A percentile compares a stretch with the other conserved stretches of the same genome.
Evolutionary conservation across 2,329 filamentous ascomycete genomes (phyloP).

Genomic region (Colletotrichum chrysophilum): DNA sequence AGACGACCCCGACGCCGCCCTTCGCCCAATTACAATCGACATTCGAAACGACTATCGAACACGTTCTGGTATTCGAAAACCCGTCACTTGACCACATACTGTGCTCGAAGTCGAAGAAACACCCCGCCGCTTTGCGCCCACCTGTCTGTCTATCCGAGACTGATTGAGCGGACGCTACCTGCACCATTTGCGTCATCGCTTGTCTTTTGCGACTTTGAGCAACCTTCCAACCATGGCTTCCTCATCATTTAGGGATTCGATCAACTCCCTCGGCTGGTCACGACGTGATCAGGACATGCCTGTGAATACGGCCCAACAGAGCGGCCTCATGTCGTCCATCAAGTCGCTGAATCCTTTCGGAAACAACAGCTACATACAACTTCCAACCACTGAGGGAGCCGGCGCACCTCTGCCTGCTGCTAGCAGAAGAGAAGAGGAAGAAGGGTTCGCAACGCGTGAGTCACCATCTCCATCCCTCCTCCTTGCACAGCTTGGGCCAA

Average conservation of each 20-base stretch:
- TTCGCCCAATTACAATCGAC: background rate
- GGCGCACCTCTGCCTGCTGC: conserved; percentile 88
- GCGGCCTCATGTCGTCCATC: conserved; percentile 79
- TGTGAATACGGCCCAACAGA: conserved; percentile 73
- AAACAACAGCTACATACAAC: conserved; percentile 83
- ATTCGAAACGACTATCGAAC: background rate
- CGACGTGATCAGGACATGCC: conserved; percentile 80
- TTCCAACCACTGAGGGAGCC: conserved; percentile 82
- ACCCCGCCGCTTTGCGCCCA: background rate
- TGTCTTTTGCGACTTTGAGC: background rate
- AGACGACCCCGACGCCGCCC: background rate
- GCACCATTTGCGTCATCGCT: background rate
- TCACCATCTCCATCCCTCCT: conserved; percentile 30
- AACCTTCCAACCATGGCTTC: conserved; percentile 71
- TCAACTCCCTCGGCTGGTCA: conserved; percentile 95
- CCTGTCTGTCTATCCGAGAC: background rate
- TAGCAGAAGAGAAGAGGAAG: conserved; percentile 88
- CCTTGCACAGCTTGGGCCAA: conserved; percentile 25
- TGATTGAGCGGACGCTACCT: background rate
- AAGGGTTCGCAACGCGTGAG: conserved; percentile 95
- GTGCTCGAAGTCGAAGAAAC: background rate
- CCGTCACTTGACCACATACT: conserved; percentile 13
- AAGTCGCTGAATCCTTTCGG: conserved; percentile 89
- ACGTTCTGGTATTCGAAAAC: background rate
- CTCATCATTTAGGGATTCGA: conserved; percentile 87